Conservation (phyloP, 768 basidiomycete genomes). For the Boletus eberwhitei region DNA sequence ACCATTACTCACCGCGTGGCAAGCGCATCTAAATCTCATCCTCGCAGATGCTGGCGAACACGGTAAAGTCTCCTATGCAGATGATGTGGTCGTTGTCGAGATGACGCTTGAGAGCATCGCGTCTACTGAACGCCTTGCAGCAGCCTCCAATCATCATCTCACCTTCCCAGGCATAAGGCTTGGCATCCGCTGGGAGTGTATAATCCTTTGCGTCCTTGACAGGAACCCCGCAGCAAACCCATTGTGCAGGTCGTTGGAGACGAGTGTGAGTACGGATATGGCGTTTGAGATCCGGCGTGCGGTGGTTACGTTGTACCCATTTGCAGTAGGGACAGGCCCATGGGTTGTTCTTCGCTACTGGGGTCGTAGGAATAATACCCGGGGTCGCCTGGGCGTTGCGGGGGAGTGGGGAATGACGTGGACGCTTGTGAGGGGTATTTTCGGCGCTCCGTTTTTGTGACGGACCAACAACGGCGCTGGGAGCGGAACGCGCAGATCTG, state of each 20-base stretch:
- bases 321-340: constrained; percentile 47
- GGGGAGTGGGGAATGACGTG: constrained; percentile 36
- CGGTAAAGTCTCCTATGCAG: constrained; percentile 32
- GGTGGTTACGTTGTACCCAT: constrained; percentile 47
- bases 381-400: constrained; percentile 45
- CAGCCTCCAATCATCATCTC: constrained; percentile 37
- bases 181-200: constrained; percentile 18
- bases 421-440: constrained; percentile 19
- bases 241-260: constrained; percentile 33
- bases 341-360: constrained; percentile 30
- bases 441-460: constrained; percentile 7
- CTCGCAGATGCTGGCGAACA: constrained; percentile 26
- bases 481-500: constrained; percentile 14
- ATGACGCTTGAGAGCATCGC: constrained; percentile 41
- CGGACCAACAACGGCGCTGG: neutral
- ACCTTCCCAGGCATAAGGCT: constrained; percentile 28
- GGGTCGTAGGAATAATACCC: constrained; percentile 15
- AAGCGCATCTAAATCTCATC: constrained; percentile 19
- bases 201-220: constrained; percentile 23
- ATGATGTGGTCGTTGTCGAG: constrained; percentile 35
- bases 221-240: constrained; percentile 38
- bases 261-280: constrained; percentile 54
- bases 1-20: constrained; percentile 3
- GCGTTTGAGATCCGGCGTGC: constrained; percentile 57
- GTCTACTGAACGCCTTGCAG: constrained; percentile 36